Percentiles rank a stretch among this genome's conserved stretches.
phyloP scores from a whole-genome alignment of 169 alveolate species.

The Plasmodium coatneyi region DNA sequence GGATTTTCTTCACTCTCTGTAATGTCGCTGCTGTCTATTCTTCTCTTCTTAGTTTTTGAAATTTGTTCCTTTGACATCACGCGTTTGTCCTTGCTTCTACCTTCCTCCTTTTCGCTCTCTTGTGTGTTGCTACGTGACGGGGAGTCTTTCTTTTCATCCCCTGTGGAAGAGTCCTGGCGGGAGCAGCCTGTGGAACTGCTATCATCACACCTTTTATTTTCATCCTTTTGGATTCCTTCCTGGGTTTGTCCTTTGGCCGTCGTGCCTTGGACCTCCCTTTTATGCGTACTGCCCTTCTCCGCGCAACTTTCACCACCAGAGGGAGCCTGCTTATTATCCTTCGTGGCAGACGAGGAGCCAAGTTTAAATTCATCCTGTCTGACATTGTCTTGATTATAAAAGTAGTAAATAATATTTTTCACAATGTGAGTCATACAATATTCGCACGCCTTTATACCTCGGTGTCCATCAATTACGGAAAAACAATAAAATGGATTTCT shows the following conservation, averaged over 20 bases:
- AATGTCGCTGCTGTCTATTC: background rate
- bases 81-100: background rate
- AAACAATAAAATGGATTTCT: slow-evolving; percentile 51
- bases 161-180: background rate
- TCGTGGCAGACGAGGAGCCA: background rate
- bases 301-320: background rate
- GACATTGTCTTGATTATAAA: slow-evolving; percentile 25
- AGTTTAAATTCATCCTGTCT: slow-evolving; percentile 8
- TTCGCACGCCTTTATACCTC: slow-evolving; percentile 75
- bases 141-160: background rate
- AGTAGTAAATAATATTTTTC: slow-evolving; percentile 49
- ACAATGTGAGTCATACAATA: slow-evolving; percentile 55
- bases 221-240: background rate
- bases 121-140: background rate
- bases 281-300: background rate
- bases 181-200: background rate
- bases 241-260: background rate
- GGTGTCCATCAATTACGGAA: slow-evolving; percentile 62
- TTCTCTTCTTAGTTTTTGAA: background rate
- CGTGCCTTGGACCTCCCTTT: background rate
- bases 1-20: background rate
- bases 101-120: slow-evolving; percentile 10
- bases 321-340: background rate
- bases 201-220: background rate
- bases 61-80: background rate